Evolutionary conservation across 1,284 basidiomycete species (phyloP), one percentile per base, ranked within the genome.

Genomic region (Sporisorium scitamineum): DNA sequence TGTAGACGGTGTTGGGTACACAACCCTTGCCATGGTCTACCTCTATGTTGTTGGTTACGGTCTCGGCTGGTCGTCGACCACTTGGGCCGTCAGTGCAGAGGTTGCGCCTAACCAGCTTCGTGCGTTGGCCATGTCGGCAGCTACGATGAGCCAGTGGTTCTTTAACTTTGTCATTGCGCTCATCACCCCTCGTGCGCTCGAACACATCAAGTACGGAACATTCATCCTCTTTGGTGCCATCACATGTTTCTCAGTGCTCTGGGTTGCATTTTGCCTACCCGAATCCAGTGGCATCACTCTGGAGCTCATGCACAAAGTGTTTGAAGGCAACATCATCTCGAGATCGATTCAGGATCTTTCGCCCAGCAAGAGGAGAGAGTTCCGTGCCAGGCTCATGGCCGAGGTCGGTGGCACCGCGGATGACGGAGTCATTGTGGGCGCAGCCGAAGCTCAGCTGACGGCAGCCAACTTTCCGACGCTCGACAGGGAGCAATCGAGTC

Each of bases 81-180:
- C 77, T 0, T 79, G 74, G 74, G 72, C 81, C 3, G 81, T 78
- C 20, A 75, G 72, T 56, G 75, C 81, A 32, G 83, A 84, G 62
- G 77, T 80, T n/a, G 80, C 81, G 13, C 83, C 83, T 9, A 84
- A 84, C 61, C 83, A 83, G 60, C 64, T 84, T 5, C 80, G 83
- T 29, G 76, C 81, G n/a, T 67, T 84, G 2, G 80, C 80, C 51
- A 84, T 84, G 83, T 52, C 69, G 5, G 45, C 63, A 13, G 83
- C 74, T 1, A 71, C 74, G 18, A 70, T 70, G 68, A 57, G 52
- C 37, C 77, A 79, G 64, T 79, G 77, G 77, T 62, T 75, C 54
- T 81, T 79, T 75, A 82, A 84, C 65, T 80, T 83, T 48, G 78
- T 78, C 61, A 82, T 84, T 42, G 77, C 79, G 27, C 76, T 80